phyloP scores from a whole-genome alignment of 805 yeast genomes.

The Naumovozyma baii region DNA sequence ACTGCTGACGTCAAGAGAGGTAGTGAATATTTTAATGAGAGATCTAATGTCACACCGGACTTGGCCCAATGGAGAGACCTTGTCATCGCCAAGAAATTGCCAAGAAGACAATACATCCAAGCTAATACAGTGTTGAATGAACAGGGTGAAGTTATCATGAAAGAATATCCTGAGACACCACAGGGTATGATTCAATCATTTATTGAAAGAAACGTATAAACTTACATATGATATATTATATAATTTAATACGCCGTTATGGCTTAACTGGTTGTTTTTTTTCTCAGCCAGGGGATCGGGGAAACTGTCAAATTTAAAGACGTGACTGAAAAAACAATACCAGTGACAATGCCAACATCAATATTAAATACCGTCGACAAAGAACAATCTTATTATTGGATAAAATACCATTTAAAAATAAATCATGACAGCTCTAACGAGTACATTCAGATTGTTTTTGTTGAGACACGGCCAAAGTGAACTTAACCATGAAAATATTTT shows the following conservation, averaged over 20 bases:
- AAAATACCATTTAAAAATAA: too few relatives aligned
- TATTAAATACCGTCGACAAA: too few relatives aligned
- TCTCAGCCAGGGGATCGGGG: background rate
- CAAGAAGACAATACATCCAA: slow-evolving; percentile 78
- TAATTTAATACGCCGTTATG: background rate
- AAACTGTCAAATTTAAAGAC: background rate
- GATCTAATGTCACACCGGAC: slow-evolving; percentile 58
- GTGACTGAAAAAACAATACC: background rate
- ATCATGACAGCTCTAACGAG: slow-evolving; percentile 2
- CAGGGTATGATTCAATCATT: slow-evolving; percentile 74
- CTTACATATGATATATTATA: background rate
- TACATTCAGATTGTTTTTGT: slow-evolving; percentile 31
- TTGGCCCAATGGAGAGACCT: slow-evolving; percentile 55
- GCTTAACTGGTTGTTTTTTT: too few relatives aligned
- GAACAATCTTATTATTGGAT: too few relatives aligned
- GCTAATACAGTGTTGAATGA: slow-evolving; percentile 52
- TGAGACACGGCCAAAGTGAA: slow-evolving; percentile 78
- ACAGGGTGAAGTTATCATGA: slow-evolving; percentile 31
- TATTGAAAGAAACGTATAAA: slow-evolving; percentile 43
- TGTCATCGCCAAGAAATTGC: slow-evolving; percentile 63
- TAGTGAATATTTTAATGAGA: slow-evolving; percentile 48
- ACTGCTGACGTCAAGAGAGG: slow-evolving; percentile 67
- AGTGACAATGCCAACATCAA: too few relatives aligned
- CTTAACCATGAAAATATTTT: slow-evolving; percentile 68
- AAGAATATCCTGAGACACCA: slow-evolving; percentile 65